Conservation (phyloP, 2,329 filamentous ascomycete species). For the Diaporthe batatas region DNA sequence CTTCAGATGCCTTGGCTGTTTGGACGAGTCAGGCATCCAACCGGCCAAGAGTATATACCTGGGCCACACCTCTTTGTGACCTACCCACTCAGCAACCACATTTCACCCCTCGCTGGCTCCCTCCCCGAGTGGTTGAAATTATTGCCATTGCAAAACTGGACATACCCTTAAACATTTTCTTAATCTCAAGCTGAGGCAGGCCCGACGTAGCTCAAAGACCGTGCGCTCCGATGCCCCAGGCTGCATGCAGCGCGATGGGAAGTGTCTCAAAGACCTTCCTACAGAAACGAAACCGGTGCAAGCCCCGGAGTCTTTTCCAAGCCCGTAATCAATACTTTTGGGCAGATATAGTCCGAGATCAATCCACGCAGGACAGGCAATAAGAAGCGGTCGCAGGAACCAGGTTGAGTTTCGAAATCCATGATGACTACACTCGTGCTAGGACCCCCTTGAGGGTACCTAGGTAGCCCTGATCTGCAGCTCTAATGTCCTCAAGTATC, state of each 20-base stretch:
- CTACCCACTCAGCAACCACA: too few species aligned
- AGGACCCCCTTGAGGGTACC: background rate
- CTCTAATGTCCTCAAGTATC: background rate
- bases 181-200: background rate
- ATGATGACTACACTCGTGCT: background rate
- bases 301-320: background rate
- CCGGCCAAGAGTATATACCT: constrained; percentile 9
- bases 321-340: background rate
- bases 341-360: background rate
- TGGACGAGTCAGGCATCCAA: constrained; percentile 4
- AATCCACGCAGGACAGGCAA: background rate
- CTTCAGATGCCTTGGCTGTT: constrained; percentile 24
- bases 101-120: too few species aligned
- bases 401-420: background rate
- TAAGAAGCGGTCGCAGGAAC: background rate
- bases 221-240: too few species aligned
- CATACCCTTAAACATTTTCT: too few species aligned
- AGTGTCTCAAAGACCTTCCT: background rate
- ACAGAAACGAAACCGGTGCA: background rate
- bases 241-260: background rate
- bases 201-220: too few species aligned
- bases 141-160: too few species aligned
- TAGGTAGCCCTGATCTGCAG: background rate
- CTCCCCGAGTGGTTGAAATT: background rate
- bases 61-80: background rate